These are phyloP conservation scores for Epichloe coenophiala DNA, from an alignment of 2,329 filamentous ascomycete genomes.

Conservation along the genomic window DNA sequence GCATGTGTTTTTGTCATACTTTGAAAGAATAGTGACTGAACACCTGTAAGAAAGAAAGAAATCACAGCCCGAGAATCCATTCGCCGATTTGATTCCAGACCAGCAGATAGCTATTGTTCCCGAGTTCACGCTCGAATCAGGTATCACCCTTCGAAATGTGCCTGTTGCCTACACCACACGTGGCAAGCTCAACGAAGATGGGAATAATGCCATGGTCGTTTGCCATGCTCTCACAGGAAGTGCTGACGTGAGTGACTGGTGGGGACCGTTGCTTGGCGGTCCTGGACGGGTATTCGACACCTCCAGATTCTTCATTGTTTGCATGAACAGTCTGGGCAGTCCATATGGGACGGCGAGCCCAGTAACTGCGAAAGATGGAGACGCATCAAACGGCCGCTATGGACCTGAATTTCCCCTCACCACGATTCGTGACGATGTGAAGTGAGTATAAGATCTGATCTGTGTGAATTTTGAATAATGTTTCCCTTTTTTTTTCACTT, in stretches of 20 bases:
- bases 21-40: slow-evolving; percentile 42
- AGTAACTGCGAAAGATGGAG: slow-evolving; percentile 76
- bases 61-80: slow-evolving; percentile 83
- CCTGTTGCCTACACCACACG: slow-evolving; percentile 55
- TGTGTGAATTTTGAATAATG: too few relatives aligned
- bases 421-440: slow-evolving; percentile 90
- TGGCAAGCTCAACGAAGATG: slow-evolving; percentile 43
- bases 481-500: neutral
- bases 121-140: slow-evolving; percentile 85
- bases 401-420: slow-evolving; percentile 94
- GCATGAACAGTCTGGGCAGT: slow-evolving; percentile 74
- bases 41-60: slow-evolving; percentile 50
- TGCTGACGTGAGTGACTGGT: slow-evolving; percentile 78
- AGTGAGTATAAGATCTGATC: slow-evolving; percentile 38
- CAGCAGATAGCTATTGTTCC: slow-evolving; percentile 80
- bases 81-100: slow-evolving; percentile 70
- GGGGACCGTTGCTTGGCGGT: slow-evolving; percentile 69
- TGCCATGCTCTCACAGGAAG: slow-evolving; percentile 80
- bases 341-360: slow-evolving; percentile 82
- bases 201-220: slow-evolving; percentile 59
- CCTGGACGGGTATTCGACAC: slow-evolving; percentile 69
- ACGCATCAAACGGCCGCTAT: slow-evolving; percentile 61
- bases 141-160: slow-evolving; percentile 66
- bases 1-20: neutral
- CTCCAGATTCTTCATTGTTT: slow-evolving; percentile 72